A percentile compares a stretch with the other conserved stretches of the same genome.
Evolutionary conservation across 176 grass and related monocot genomes (phyloP).

Genomic region (Bromus sterilis): DNA sequence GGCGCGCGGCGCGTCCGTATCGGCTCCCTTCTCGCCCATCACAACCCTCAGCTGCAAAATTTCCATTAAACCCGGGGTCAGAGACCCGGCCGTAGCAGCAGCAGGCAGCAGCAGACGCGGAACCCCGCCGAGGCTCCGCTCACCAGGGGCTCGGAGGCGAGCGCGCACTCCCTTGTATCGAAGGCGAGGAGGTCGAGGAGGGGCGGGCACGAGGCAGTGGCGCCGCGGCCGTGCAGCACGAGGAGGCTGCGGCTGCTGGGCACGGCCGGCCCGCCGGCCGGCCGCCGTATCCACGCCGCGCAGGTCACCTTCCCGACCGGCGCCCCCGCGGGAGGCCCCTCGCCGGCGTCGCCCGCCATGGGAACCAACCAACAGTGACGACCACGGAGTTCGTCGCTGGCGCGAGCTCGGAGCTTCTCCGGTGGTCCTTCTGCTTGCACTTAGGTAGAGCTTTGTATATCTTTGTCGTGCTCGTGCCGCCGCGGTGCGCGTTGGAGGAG

Average conservation of each 20-base stretch:
- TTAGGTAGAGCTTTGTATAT: not conserved
- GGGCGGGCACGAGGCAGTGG: constrained; percentile 30
- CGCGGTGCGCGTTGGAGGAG: not conserved
- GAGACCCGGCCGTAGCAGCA: not conserved
- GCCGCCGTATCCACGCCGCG: constrained; percentile 57
- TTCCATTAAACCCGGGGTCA: not conserved
- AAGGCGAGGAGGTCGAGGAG: constrained; percentile 72
- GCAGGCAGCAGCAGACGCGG: not conserved
- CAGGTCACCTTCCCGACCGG: constrained; percentile 36
- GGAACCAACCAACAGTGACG: not conserved
- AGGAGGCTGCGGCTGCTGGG: constrained; percentile 15
- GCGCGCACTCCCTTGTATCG: constrained; percentile 40
- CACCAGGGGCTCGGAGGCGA: constrained; percentile 62
- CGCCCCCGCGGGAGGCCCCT: not conserved
- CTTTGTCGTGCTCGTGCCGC: not conserved
- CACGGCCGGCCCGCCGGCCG: constrained; percentile 17
- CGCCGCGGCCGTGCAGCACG: constrained; percentile 34
- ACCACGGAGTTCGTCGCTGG: no score
- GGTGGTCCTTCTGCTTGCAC: not conserved
- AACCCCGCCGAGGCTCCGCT: not conserved
- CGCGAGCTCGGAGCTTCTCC: no score
- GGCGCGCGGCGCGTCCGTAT: constrained; percentile 27
- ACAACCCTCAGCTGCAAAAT: constrained; percentile 39
- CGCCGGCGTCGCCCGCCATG: constrained; percentile 10
- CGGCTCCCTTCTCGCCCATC: constrained; percentile 35